Evolutionary conservation across 352 stramenopile species (phyloP).

Genomic region (Pilasporangium apinafurcum): DNA sequence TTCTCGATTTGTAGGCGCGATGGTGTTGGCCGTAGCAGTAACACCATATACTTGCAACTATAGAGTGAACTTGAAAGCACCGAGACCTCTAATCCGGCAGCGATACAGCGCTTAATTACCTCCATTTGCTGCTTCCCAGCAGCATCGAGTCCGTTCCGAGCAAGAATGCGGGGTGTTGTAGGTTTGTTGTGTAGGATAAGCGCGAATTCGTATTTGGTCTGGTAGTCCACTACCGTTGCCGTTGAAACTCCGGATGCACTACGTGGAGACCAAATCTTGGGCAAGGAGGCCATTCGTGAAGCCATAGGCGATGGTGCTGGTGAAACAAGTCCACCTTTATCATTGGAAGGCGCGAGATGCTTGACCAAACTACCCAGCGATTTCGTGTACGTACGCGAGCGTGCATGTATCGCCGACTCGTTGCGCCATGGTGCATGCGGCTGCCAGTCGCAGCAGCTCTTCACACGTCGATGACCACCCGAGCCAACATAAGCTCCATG

Average conservation of each 20-base stretch:
- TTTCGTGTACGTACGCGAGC: conserved; percentile 68
- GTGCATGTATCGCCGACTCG: too few relatives aligned
- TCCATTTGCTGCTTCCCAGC: conserved; percentile 70
- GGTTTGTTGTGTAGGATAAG: conserved; percentile 81
- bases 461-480: conserved; percentile 28
- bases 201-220: conserved; percentile 82
- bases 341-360: conserved; percentile 51
- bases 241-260: conserved; percentile 32
- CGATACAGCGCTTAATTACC: conserved; percentile 69
- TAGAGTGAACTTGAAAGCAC: conserved; percentile 79
- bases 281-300: conserved; percentile 32
- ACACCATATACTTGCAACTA: conserved; percentile 75
- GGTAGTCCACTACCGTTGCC: conserved; percentile 33
- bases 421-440: conserved; percentile 9
- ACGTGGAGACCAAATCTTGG: conserved; percentile 70
- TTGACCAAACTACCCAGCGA: conserved; percentile 76
- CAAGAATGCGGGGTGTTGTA: conserved; percentile 65
- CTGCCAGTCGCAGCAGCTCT: conserved; percentile 40
- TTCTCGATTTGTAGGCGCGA: conserved; percentile 73
- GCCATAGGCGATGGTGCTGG: conserved; percentile 16
- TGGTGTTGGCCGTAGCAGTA: conserved; percentile 57
- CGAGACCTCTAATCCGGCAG: conserved; percentile 65
- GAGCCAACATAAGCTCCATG: conserved; percentile 1
- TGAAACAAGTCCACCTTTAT: conserved; percentile 11
- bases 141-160: conserved; percentile 64